Base-by-base conservation (phyloP, 306 rosid genomes). In the Delonix regia region DNA sequence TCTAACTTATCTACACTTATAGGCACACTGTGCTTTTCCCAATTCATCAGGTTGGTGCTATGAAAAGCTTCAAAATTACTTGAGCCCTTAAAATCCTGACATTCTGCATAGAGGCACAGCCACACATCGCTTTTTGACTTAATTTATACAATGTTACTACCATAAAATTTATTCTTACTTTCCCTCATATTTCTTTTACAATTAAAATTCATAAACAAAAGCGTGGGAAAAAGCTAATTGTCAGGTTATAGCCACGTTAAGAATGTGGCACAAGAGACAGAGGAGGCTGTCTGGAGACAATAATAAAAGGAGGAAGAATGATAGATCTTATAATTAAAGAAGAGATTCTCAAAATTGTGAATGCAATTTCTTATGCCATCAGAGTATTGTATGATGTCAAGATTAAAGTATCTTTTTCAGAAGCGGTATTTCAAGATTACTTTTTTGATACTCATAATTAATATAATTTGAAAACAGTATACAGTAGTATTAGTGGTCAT, bases 51-150 rank as follows among this genome's bases (percentile, higher is more conserved):
- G 57, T 51, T 51, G 19, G 22, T 7, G 9, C 57, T 74, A 69
- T 66, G 73, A 34, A 85, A 79, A 83, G 72, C 80, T 48, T 72
- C 89, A 47, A 56, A 66, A 18, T 80, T 68, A 38, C 70, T 60
- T 74, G 82, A 78, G 73, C 82, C 82, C 66, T 81, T 77, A 25
- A 69, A 62, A 53, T 57, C 81, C 65, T 83, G 82, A 80, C 71
- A 75, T 65, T 83, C 94, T 88, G 87, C 86, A 83, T 7, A 11
- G 5, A 13, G 51, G 27, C 30, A 59, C 7, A 1, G 66, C 6
- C 3, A n/a, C 28, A 11, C 24, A 11, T 22, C 59, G 11, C 14
- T 56, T 57, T 66, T 74, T 16, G 39, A 53, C 73, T 45, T 39
- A 66, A 36, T 78, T 6, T 84, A 82, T 30, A 45, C 19, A 71